Conservation (phyloP, 768 basidiomycete genomes). For the Pholiota conissans region DNA sequence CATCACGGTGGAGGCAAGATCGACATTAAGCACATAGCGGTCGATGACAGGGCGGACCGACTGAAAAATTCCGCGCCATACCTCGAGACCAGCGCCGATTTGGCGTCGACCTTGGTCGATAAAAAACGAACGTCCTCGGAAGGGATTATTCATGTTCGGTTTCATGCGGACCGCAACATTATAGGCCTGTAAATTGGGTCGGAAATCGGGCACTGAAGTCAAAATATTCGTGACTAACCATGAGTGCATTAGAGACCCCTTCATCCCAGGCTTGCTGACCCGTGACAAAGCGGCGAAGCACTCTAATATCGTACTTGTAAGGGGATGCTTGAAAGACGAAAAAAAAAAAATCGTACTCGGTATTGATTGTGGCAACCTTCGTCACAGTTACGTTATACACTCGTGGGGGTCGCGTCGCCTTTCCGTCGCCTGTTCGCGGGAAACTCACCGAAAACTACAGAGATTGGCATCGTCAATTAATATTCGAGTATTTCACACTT, state of each 20-base stretch:
- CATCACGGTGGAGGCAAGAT: conserved; percentile 78
- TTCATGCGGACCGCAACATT: conserved; percentile 79
- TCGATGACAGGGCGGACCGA: conserved; percentile 69
- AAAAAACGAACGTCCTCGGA: conserved; percentile 77
- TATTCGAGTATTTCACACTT: too few species aligned
- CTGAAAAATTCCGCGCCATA: conserved; percentile 85
- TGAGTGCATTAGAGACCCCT: conserved; percentile 52
- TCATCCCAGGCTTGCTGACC: conserved; percentile 67
- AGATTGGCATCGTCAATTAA: background rate
- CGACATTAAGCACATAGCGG: conserved; percentile 69
- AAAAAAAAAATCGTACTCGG: conserved; percentile 30
- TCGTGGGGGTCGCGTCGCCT: conserved; percentile 49
- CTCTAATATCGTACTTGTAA: conserved; percentile 33
- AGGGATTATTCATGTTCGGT: conserved; percentile 66
- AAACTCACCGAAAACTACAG: conserved; percentile 63
- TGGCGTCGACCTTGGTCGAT: conserved; percentile 50
- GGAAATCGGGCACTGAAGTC: background rate
- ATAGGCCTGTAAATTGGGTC: conserved; percentile 44
- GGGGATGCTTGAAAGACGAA: too few species aligned
- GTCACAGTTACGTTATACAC: conserved; percentile 64
- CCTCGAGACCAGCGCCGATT: conserved; percentile 62
- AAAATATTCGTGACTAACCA: conserved; percentile 34
- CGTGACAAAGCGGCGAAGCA: conserved; percentile 56
- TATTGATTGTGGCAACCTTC: conserved; percentile 42
- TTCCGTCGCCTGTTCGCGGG: conserved; percentile 35